Evolutionary conservation across 2,329 filamentous ascomycete genomes (phyloP), one percentile per base, ranked within the genome.

Genomic region (Diaporthe destruens): DNA sequence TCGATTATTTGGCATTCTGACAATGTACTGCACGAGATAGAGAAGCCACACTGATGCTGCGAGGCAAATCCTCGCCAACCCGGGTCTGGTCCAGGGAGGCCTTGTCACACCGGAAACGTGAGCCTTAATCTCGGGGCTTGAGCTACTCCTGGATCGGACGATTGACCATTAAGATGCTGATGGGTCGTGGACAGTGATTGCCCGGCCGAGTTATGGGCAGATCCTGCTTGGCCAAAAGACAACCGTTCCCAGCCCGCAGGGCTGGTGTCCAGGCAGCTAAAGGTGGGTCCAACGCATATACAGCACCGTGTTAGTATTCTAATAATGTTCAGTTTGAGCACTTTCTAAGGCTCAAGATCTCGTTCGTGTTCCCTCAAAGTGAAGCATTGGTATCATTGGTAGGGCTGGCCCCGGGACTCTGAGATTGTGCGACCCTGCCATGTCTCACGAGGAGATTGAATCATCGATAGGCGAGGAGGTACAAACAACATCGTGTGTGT

Each of bases 391-490:
- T 39, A 39, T 25, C 12, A 65, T 25, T 51, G 44, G 61, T 11
- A 12, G 44, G 59, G 25, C 20, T 51, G 44, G 20, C 59, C 49
- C 20, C 32, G 44, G 6, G 20, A 51, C n/a, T 63, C 44, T 51
- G 32, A 51, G 61, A 20, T 51, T 65, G 61, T 65, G 61, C 20
- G 61, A 65, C 44, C 25, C 6, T 11, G 20, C 12, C 29, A 25
- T 49, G 61, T 65, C 29, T 29, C 16, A 51, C 61, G 20, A 36
- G 44, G 44, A n/a, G 14, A 36, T 2, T 9, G n/a, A 39, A 8
- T 20, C n/a, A 51, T 36, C 29, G 44, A 53, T 51, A 65, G n/a
- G 29, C 44, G 29, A 65, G 7, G 61, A n/a, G 36, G 29, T 14
- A 25, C 12, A 36, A 6, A 32, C n/a, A 47, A 25, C 1, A 1